Evolutionary conservation across 78 protist species (phyloP), one percentile per base, ranked within the genome.

Genomic region (Dictyostelium capitatum): DNA sequence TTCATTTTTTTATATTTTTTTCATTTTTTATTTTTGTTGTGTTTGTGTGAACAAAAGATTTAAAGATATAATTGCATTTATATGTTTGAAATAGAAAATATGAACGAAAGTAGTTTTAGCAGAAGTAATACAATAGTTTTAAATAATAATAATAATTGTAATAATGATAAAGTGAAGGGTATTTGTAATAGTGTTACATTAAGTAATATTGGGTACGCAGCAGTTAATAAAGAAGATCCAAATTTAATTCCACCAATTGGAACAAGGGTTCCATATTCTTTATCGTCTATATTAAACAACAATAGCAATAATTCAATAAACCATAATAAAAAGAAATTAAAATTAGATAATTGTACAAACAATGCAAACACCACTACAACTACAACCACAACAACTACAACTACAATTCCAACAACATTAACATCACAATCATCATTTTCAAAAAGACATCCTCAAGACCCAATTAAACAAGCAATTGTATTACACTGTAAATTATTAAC

Each of bases 401-500:
- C 64, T 0, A 20, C 64, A 20, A 17, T 23, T n/a, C 72, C 72
- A 25, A 8, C 72, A 23, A 62, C n/a, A 62, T 28, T 62, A 56
- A 56, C 65, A 56, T 56, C 65, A 20, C 65, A 56, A 20, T 20
- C 65, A 56, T 56, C 65, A 20, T 20, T 56, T 56, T 56, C n/a
- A 56, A 20, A 20, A 25, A 56, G n/a, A 56, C 23, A 56, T 20
- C 43, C 43, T 37, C 65, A 56, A 20, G 65, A 56, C 19, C 72
- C 72, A 62, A 25, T 62, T 62, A 62, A 62, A 28, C 41, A 25
- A 62, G 72, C 72, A 1, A 28, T 62, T 25, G 72, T 62, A n/a
- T 25, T 20, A 25, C 72, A 62, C 25, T 62, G 72, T 62, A 62
- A 62, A 62, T 25, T 62, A 23, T 62, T 62, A 62, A 62, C 72